Evolutionary conservation across 1,284 basidiomycete genomes (phyloP), one percentile per base, ranked within the genome.

Genomic region (Cerrena zonata): DNA sequence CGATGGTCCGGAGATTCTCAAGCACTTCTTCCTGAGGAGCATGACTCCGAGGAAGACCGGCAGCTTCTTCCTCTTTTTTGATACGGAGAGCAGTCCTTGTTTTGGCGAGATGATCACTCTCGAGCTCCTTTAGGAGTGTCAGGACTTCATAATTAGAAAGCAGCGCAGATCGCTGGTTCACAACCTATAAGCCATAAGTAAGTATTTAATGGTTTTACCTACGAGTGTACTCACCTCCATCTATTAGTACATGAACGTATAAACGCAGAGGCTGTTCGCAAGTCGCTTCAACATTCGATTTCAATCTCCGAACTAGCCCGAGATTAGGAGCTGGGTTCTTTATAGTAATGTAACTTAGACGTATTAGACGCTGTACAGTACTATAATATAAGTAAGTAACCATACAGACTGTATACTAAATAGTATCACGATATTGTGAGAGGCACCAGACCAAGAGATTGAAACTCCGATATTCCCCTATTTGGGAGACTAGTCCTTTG

Each of bases 111-210:
- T 88, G 80, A 56, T 91, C 84, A 22, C 71, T 76, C 65, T 93
- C 89, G 45, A 90, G 81, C 49, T 87, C 82, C 40, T 82, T 78
- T 50, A 96, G 81, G 52, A 94, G 79, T 18, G 77, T 65, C 39
- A 95, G 75, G 55, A 96, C 92, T 69, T 97, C 94, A 61, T 78
- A 84, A 70, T 94, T 93, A 39, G 89, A 86, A 11, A 94, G 77
- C 50, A 94, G 80, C 7, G 89, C 88, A 4, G 90, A 78, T 37
- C 89, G 80, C 18, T 84, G 68, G 55, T 87, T 85, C 51, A 94
- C 62, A 53, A 96, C 83, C 88, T 93, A 34, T 34, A 34, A 15
- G 15, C 7, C 30, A 34, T 15, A 34, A 13, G 46, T 7, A 19
- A 5, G 45, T 18, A 52, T 34, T 49, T 39, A 21, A 15, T 39